Evolutionary conservation across 495 filamentous ascomycete species (phyloP), one percentile per base, ranked within the genome.

Genomic region (Xylaria castorea): DNA sequence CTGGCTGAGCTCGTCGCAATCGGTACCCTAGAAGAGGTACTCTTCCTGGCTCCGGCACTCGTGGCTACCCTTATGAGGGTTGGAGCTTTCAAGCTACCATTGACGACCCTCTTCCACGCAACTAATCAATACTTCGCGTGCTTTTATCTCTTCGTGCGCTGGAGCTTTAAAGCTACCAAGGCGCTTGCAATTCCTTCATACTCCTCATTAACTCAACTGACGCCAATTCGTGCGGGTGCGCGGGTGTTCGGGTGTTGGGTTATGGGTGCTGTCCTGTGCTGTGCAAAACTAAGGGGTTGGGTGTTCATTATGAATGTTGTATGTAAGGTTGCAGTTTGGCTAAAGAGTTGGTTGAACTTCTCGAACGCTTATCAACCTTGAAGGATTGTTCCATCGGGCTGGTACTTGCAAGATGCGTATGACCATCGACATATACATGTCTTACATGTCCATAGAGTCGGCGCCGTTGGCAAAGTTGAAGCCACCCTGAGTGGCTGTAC

Each of bases 391-490:
- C 27, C 55, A 61, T 64, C 71, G 30, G 42, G 48, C 16, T 55
- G 42, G 18, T 32, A 66, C 38, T 36, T 48, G 66, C 48, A 68
- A 55, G 48, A 70, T 73, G 68, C 48, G 38, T 58, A 63, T 74
- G 65, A 74, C 70, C 76, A 75, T 68, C 57, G 20, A 38, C 27
- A 51, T 30, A 61, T 27, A 51, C n/a, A 32, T 50, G 44, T 58
- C 73, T 91, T 93, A 98, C 96, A 99, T 99, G 78, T 99, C 97
- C 97, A 99, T 99, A 40, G 92, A 93, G 81, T 97, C 96, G 66
- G 87, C 87, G 66, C 93, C 95, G 83, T 97, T 97, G 72, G 93
- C 93, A 92, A 99, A 89, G 87, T 91, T 97, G 89, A 99, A 99
- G 65, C 92, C 90, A 69, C 90, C 89, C 80, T 94, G 92, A 22